These are phyloP conservation scores for Tricholoma terreum DNA, from an alignment of 768 basidiomycete species.

Conservation along the genomic window DNA sequence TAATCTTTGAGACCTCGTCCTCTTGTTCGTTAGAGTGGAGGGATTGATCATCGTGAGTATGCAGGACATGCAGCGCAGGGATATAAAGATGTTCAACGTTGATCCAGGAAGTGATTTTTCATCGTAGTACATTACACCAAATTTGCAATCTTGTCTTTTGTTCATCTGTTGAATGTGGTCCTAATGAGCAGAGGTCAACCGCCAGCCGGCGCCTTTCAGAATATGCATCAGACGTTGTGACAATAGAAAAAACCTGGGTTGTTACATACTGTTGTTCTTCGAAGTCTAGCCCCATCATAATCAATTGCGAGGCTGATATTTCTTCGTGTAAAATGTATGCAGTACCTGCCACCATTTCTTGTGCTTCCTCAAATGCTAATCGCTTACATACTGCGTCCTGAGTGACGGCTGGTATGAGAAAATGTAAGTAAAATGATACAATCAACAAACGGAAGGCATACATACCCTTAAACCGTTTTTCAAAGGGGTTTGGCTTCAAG, in stretches of 20 bases:
- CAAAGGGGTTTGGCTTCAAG: constrained; percentile 4
- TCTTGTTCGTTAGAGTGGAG: background rate
- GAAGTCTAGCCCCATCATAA: constrained; percentile 9
- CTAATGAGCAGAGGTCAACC: background rate
- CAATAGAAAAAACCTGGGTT: background rate
- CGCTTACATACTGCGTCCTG: background rate
- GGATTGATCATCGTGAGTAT: background rate
- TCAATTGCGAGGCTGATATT: constrained; percentile 3
- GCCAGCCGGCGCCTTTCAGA: background rate
- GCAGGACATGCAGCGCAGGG: background rate
- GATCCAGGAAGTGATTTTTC: constrained; percentile 6
- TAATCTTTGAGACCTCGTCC: background rate
- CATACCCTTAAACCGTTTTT: background rate
- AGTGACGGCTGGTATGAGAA: background rate
- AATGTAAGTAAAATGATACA: background rate
- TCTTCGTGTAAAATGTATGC: constrained; percentile 4
- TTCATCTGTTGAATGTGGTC: constrained; percentile 2
- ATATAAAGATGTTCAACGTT: constrained; percentile 5
- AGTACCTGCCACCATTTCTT: background rate
- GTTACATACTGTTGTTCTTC: constrained; percentile 8
- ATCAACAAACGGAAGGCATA: background rate
- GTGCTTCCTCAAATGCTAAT: constrained; percentile 3
- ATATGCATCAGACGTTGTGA: background rate
- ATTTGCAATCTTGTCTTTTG: constrained; percentile 3
- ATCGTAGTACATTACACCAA: background rate